Percentiles rank a stretch among this genome's conserved stretches.
Conservation (phyloP, 805 yeast genomes). For the Ogataea salicorniae region DNA sequence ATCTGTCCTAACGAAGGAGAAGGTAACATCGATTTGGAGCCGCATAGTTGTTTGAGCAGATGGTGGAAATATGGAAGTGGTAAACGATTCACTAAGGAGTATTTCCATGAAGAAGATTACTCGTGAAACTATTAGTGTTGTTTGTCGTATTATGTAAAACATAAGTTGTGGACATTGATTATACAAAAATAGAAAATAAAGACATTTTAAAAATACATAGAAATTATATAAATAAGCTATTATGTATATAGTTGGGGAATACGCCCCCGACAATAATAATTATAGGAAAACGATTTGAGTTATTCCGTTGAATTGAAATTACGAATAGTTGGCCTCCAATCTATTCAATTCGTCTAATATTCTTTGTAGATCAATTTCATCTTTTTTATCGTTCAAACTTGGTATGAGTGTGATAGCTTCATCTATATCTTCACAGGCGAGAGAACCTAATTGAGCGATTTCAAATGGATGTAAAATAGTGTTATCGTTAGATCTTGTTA, state of each 20-base stretch:
- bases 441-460: constrained; percentile 78
- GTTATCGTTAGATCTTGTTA: constrained; percentile 63
- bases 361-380: constrained; percentile 82
- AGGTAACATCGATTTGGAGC: constrained; percentile 34
- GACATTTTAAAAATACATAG: neutral
- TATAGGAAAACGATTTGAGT: neutral
- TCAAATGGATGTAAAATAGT: constrained; percentile 89
- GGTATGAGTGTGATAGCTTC: constrained; percentile 95
- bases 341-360: constrained; percentile 82
- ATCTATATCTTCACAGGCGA: constrained; percentile 92
- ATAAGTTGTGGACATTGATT: neutral
- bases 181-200: neutral
- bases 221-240: neutral
- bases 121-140: neutral
- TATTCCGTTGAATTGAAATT: neutral
- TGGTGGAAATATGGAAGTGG: constrained; percentile 78
- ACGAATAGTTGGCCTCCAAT: constrained; percentile 39
- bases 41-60: constrained; percentile 59
- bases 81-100: constrained; percentile 47
- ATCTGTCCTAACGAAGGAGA: constrained; percentile 45
- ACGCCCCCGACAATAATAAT: neutral
- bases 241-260: no score
- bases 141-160: no score
- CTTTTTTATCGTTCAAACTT: constrained; percentile 72
- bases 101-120: constrained; percentile 27